phyloP scores from a whole-genome alignment of 2,329 filamentous ascomycete species.

The Colletotrichum kahawae region DNA sequence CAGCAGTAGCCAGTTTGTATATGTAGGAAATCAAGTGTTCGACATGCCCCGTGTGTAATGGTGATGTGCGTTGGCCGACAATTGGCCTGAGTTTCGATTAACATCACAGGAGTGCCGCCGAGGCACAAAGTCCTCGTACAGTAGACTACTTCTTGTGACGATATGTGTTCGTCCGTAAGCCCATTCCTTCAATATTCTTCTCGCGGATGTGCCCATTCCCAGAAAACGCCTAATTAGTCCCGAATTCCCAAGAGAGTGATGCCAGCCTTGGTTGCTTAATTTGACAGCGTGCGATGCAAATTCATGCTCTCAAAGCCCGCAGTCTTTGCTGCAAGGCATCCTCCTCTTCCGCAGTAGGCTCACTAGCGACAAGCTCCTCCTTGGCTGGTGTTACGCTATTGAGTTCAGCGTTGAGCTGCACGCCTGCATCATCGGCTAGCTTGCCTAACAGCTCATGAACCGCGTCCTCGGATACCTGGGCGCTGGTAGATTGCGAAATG shows the following conservation, averaged over 20 bases:
- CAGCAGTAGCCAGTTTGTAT: slow-evolving; percentile 85
- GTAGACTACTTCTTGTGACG: not conserved
- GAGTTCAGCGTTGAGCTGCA: slow-evolving; percentile 81
- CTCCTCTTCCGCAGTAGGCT: slow-evolving; percentile 79
- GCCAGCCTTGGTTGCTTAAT: not conserved
- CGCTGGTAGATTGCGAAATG: slow-evolving; percentile 76
- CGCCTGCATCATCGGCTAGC: slow-evolving; percentile 85
- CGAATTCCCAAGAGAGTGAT: slow-evolving; percentile 2
- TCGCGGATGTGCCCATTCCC: not conserved
- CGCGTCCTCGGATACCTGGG: slow-evolving; percentile 79
- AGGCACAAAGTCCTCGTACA: not conserved
- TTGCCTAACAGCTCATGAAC: slow-evolving; percentile 86
- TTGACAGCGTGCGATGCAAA: not conserved
- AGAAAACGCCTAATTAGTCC: not conserved
- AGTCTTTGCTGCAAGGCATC: slow-evolving; percentile 72
- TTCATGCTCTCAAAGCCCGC: slow-evolving; percentile 58
- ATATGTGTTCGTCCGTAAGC: not conserved
- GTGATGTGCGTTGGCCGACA: not conserved
- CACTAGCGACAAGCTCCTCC: slow-evolving; percentile 64
- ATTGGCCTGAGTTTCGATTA: not conserved
- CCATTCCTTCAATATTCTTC: not conserved
- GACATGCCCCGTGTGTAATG: not conserved
- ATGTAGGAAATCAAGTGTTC: slow-evolving; percentile 61
- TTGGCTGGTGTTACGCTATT: slow-evolving; percentile 59
- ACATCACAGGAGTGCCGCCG: not conserved